Base-by-base conservation (phyloP, 768 basidiomycete genomes). In the Cystofilobasidium capitatum region DNA sequence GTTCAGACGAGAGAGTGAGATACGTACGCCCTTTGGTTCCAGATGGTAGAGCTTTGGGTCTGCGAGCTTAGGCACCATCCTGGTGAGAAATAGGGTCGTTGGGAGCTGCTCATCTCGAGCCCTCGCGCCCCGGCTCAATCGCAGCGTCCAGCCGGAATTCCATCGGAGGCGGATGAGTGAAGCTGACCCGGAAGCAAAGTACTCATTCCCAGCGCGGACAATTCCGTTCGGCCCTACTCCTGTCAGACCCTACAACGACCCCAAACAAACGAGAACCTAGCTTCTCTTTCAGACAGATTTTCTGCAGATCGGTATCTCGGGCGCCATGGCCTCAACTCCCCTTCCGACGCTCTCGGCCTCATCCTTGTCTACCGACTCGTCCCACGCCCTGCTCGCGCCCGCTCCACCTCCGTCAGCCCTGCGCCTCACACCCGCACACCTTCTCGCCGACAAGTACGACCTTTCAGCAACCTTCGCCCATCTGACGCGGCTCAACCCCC, bases 401-500 rank as follows among this genome's bases (percentile, higher is more conserved):
- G 33, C 62, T 49, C 58, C 65, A 3, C 24, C 51, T 5, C 33
- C 49, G 22, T 40, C 62, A 10, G 26, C 29, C 40, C 20, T 12
- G 1, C n/a, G 49, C 26, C 60, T 20, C 10, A 64, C 62, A 16
- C 62, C 68, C 0, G 22, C 44, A 0, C 54, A 69, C 17, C 33
- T 45, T 5, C 57, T 69, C 22, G 57, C 39, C 37, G 40, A 29
- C 8, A 62, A 49, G 24, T 64, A 69, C 44, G 58, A 69, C 22
- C 35, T 64, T 24, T 10, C 42, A 13, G 33, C 29, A 24, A 70
- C 71, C 7, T 83, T 92, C 58, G 91, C 91, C 0, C 82, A 63
- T 29, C 63, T 69, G 3, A 33, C 49, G 20, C 39, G 47, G 8
- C n/a, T 69, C 24, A 20, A 29, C 0, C 68, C 62, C 5, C 58